Evolutionary conservation across 1,284 basidiomycete species (phyloP).

Genomic region (Irpex lacteus): DNA sequence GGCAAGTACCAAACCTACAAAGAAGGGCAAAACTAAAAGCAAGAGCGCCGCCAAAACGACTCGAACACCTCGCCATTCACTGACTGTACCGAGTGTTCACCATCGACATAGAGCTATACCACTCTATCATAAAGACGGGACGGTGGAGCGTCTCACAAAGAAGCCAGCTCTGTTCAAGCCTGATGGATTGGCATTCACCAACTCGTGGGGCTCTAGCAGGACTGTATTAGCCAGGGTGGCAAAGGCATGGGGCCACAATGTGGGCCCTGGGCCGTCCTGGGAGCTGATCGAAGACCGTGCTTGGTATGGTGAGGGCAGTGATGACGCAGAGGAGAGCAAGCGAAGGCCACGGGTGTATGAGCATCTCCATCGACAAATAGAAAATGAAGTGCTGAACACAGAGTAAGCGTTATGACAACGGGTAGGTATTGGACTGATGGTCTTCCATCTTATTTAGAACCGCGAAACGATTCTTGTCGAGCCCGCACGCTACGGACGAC

Average conservation of each 20-base stretch:
- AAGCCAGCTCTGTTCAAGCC: constrained; percentile 47
- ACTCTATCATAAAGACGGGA: constrained; percentile 45
- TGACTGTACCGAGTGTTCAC: constrained; percentile 54
- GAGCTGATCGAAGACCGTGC: constrained; percentile 70
- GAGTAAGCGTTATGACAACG: not conserved
- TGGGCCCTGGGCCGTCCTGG: constrained; percentile 72
- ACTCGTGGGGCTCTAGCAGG: constrained; percentile 29
- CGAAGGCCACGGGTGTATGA: constrained; percentile 58
- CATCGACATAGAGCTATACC: constrained; percentile 68
- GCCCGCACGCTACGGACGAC: not conserved
- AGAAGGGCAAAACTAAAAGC: constrained; percentile 16
- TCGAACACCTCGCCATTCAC: not conserved
- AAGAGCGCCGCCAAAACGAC: constrained; percentile 40
- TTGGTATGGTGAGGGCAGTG: constrained; percentile 67
- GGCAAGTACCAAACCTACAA: not conserved
- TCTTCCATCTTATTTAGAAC: too few relatives aligned
- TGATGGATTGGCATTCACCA: constrained; percentile 30
- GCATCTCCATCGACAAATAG: not conserved
- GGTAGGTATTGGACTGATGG: too few relatives aligned
- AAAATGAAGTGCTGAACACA: not conserved
- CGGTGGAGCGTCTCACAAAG: constrained; percentile 52
- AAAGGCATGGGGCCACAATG: constrained; percentile 67
- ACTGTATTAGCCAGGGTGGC: constrained; percentile 44
- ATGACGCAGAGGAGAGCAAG: constrained; percentile 40
- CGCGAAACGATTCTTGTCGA: not conserved